Percentiles rank a stretch among this genome's conserved stretches.
Evolutionary conservation across 768 basidiomycete genomes (phyloP).

Genomic region (Leccinum sublutescens): DNA sequence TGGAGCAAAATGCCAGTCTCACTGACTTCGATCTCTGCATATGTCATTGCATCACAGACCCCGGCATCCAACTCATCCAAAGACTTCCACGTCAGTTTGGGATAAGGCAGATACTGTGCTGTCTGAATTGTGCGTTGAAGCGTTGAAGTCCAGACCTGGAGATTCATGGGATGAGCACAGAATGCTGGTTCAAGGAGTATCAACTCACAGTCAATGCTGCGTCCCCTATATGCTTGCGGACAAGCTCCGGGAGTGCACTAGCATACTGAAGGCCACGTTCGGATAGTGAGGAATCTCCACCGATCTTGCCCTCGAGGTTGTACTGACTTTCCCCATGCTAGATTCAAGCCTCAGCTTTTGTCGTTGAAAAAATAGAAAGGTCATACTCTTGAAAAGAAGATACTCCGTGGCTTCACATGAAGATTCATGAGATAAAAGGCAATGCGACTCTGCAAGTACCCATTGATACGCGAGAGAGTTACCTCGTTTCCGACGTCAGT

Average conservation of each 20-base stretch:
- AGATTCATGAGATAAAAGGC: constrained; percentile 99
- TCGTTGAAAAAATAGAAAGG: not conserved
- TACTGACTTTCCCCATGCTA: constrained; percentile 98
- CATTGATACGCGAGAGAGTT: constrained; percentile 81
- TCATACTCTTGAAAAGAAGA: constrained; percentile 90
- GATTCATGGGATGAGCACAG: not conserved
- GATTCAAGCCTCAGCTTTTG: constrained; percentile 4
- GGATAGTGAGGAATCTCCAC: constrained; percentile 92
- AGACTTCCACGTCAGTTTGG: constrained; percentile 97
- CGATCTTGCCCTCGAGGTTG: constrained; percentile 96
- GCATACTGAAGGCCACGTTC: constrained; percentile 84
- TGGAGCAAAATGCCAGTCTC: not conserved
- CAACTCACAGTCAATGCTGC: constrained; percentile 72
- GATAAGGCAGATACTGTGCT: constrained; percentile 73
- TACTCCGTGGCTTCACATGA: constrained; percentile 93
- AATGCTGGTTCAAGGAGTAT: constrained; percentile 6
- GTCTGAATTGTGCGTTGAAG: constrained; percentile 92
- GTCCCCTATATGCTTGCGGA: constrained; percentile 89
- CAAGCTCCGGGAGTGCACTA: constrained; percentile 77
- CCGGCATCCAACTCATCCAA: constrained; percentile 98
- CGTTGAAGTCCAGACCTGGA: constrained; percentile 98
- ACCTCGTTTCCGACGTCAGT: constrained; percentile 92
- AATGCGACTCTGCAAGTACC: constrained; percentile 94
- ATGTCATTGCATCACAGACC: constrained; percentile 99
- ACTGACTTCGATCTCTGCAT: constrained; percentile 93